phyloP scores from a whole-genome alignment of 352 stramenopile genomes.

The Pythium aquatile region DNA sequence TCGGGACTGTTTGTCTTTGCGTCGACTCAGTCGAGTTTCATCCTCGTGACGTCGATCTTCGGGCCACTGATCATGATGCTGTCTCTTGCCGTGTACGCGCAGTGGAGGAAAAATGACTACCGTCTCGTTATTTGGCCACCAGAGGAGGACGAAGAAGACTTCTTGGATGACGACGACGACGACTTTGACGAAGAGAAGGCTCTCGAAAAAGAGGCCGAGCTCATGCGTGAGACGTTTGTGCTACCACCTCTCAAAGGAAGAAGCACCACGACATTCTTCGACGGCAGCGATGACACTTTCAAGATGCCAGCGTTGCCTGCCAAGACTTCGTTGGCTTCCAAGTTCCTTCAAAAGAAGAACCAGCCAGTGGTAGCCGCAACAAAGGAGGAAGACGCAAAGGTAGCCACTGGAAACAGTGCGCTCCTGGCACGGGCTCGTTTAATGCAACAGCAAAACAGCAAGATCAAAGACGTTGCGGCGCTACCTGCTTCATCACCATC shows the following conservation, averaged over 20 bases:
- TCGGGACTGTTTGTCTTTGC: conserved; percentile 80
- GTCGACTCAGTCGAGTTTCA: conserved; percentile 72
- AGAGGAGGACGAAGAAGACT: conserved; percentile 77
- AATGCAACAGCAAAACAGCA: conserved; percentile 23
- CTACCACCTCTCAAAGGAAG: conserved; percentile 69
- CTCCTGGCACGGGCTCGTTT: conserved; percentile 20
- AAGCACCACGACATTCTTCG: conserved; percentile 53
- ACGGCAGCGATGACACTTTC: conserved; percentile 61
- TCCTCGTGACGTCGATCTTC: conserved; percentile 77
- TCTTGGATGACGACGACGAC: conserved; percentile 76
- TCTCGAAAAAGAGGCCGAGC: conserved; percentile 69
- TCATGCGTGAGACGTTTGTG: conserved; percentile 78
- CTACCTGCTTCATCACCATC: conserved; percentile 1
- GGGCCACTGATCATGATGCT: conserved; percentile 76
- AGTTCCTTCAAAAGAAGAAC: conserved; percentile 30
- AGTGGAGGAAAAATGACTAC: conserved; percentile 85
- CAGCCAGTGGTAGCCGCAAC: background rate
- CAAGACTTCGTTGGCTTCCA: conserved; percentile 35
- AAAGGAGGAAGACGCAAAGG: background rate
- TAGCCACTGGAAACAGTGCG: conserved; percentile 12
- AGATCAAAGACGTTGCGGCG: conserved; percentile 6
- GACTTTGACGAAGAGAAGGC: conserved; percentile 58
- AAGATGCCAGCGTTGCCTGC: conserved; percentile 77
- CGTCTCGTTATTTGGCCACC: conserved; percentile 79
- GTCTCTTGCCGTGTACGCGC: conserved; percentile 63